Conservation (phyloP, 2,329 filamentous ascomycete genomes). For the Calycina herbarum region DNA sequence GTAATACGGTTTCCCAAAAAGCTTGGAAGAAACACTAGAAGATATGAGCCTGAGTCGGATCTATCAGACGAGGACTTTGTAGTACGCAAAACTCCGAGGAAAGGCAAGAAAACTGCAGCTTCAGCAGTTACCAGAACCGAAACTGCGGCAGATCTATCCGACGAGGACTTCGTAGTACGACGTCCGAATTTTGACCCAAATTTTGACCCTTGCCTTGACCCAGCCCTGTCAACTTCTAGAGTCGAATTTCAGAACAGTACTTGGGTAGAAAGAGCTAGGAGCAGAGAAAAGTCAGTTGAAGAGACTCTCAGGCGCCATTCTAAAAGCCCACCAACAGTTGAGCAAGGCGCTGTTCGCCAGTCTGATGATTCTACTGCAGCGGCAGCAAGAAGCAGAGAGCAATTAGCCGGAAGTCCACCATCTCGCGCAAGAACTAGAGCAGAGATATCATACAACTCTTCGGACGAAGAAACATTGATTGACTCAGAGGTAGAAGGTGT, state of each 20-base stretch:
- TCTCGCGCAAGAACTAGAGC: not conserved
- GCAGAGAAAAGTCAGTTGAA: constrained; percentile 5
- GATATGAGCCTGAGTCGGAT: not conserved
- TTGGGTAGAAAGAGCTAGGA: not conserved
- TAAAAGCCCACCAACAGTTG: not conserved
- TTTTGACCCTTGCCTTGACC: not conserved
- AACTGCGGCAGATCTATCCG: not conserved
- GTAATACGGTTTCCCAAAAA: not conserved
- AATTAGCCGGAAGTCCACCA: not conserved
- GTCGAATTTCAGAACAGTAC: not conserved
- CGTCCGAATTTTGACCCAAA: not conserved
- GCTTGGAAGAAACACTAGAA: not conserved
- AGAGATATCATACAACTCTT: not conserved
- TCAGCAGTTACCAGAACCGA: not conserved
- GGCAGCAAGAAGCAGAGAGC: not conserved
- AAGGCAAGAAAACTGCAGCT: not conserved
- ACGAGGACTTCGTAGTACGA: not conserved
- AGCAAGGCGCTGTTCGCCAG: not conserved
- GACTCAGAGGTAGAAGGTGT: not conserved
- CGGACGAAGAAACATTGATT: not conserved
- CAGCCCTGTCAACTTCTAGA: not conserved
- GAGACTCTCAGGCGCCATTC: not conserved
- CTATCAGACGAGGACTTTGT: not conserved
- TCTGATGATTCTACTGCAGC: not conserved
- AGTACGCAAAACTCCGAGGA: not conserved